Conservation (phyloP, 2,329 filamentous ascomycete genomes). For the Phaeosphaeria sp. region DNA sequence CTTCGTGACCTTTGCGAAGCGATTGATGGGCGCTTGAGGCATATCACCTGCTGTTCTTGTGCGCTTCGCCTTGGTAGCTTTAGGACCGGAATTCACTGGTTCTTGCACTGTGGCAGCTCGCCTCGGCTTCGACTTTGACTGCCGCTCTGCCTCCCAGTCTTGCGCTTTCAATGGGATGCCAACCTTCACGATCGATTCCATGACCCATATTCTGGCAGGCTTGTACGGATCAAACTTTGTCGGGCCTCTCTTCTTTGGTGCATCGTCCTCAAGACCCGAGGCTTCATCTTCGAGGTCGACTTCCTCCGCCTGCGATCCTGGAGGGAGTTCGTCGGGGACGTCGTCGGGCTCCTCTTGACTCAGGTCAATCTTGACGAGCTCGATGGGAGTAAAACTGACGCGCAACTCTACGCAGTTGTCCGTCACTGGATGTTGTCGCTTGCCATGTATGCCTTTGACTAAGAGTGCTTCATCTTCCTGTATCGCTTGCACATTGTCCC, state of each 20-base stretch:
- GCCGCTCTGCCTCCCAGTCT: constrained; percentile 63
- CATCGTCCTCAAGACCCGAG: constrained; percentile 40
- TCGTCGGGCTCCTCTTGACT: constrained; percentile 76
- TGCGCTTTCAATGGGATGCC: constrained; percentile 71
- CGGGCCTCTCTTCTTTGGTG: constrained; percentile 53
- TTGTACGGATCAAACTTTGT: constrained; percentile 69
- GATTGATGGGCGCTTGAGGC: constrained; percentile 33
- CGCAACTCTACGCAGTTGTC: constrained; percentile 80
- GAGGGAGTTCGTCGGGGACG: constrained; percentile 54
- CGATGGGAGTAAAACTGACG: constrained; percentile 76
- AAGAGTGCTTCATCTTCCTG: constrained; percentile 60
- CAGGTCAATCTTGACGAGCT: constrained; percentile 80
- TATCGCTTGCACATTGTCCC: constrained; percentile 45
- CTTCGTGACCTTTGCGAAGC: constrained; percentile 47
- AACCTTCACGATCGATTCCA: constrained; percentile 67
- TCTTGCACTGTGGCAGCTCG: constrained; percentile 29
- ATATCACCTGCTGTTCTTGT: constrained; percentile 26
- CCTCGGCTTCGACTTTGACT: constrained; percentile 30
- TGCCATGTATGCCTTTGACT: constrained; percentile 71
- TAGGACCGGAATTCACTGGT: constrained; percentile 24
- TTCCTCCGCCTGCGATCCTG: constrained; percentile 24
- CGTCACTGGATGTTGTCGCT: constrained; percentile 73
- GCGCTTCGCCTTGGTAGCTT: constrained; percentile 27
- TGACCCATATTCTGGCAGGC: constrained; percentile 72
- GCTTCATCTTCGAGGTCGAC: constrained; percentile 44